Base-by-base conservation (phyloP, 495 filamentous ascomycete species). In the Podospora fimiseda region DNA sequence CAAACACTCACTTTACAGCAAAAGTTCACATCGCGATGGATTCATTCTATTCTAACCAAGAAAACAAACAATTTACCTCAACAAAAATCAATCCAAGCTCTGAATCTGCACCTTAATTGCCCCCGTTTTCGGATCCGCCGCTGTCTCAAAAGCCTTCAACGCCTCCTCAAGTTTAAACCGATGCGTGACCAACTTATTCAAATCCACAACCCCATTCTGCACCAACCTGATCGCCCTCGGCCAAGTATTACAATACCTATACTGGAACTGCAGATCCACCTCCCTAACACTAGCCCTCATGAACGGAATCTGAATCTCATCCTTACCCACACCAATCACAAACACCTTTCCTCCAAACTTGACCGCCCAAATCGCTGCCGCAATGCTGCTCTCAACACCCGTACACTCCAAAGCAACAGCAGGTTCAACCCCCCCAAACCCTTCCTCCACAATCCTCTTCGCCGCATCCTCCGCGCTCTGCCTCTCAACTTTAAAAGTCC, bases 81-180 rank as follows among this genome's bases (percentile, higher is more conserved):
- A n/a, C n/a, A 22, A 20, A 27, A 24, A 16, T 58, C 47, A 74
- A n/a, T 73, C 74, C 43, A 73, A 59, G 62, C 82, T 86, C 71
- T 84, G 79, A 58, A 96, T 97, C 75, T 89, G 83, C 59, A 96
- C 90, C 75, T 97, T 97, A 66, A 97, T 95, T 13, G 91, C 90
- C 2, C 92, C 91, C 36, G 84, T 95, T 73, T 83, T 89, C n/a
- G 88, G 83, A 69, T 95, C 82, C 2, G 85, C 79, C 18, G 89
- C 89, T 13, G 85, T 91, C 70, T 87, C 80, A 69, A 97, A 97
- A 20, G 92, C 92, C 71, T 90, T 80, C 22, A 92, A 66, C 2
- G 91, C 90, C 56, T 97, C 84, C 74, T 96, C 92, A 9, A 96
- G 70, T 33, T 76, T 63, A 70, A 87, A 95, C 24, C 89, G 80